Evolutionary conservation across 192 early-diverging fungal species (phyloP), one percentile per base, ranked within the genome.

Genomic region (Coemansia sp.): DNA sequence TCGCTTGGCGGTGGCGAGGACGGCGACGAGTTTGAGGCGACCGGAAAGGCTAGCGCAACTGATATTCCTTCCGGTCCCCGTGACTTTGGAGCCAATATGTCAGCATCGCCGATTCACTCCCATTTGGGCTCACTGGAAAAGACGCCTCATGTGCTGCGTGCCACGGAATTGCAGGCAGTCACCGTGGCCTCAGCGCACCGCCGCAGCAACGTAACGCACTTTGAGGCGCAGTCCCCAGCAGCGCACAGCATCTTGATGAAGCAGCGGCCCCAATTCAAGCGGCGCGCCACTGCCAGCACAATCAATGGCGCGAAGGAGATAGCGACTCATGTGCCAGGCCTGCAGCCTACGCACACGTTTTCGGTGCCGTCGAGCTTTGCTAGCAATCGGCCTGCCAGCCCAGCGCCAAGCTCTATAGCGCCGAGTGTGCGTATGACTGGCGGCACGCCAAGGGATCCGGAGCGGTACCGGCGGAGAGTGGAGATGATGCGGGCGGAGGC

Each of bases 401-500:
- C 69, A 3, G 59, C 55, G 24, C 65, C 70, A 1, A 73, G 73
- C 61, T 59, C 39, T 10, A 10, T 60, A 11, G 63, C 66, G 9
- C 43, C 60, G 33, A 77, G 75, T 58, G 26, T 71, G 23, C 74
- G 74, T 37, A 68, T 58, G 36, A 45, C 64, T 24, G 28, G 31
- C 36, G 16, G 42, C 26, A n/a, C 50, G 8, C 23, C 51, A n/a
- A 67, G 66, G 1, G 80, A 83, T 42, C 80, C 80, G 1, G 80
- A 83, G 60, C 50, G 71, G 23, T 83, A 74, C 63, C 75, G 80
- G n/a, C 64, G 76, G 3, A 63, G 66, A 10, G 76, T 83, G 20
- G 80, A 83, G 71, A 71, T 77, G 72, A 83, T 83, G 74, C 74
- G 80, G 3, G 80, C 80, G 0, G 80, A 83, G 43, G 80, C 80